Percentiles rank a stretch among this genome's conserved stretches.
phyloP scores from a whole-genome alignment of 2,329 filamentous ascomycete species.

The Alternaria postmessia region DNA sequence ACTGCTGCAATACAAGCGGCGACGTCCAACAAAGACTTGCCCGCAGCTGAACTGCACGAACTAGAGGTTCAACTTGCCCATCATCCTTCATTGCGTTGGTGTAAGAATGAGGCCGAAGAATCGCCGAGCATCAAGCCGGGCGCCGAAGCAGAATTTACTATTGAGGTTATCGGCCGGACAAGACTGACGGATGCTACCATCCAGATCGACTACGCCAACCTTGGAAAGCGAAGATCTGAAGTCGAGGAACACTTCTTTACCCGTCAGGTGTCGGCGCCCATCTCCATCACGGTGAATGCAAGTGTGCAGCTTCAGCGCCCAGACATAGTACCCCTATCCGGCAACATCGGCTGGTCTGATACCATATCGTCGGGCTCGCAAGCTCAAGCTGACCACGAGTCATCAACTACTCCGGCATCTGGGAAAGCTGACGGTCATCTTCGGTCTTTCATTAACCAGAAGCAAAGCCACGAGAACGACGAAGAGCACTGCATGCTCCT shows the following conservation, averaged over 20 bases:
- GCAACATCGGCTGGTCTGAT: conserved; percentile 71
- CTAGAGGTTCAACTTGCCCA: conserved; percentile 80
- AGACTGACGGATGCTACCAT: conserved; percentile 81
- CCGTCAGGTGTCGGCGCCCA: conserved; percentile 78
- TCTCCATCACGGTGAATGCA: conserved; percentile 90
- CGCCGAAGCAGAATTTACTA: conserved; percentile 74
- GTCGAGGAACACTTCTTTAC: conserved; percentile 81
- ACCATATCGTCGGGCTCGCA: not conserved
- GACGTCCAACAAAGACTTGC: conserved; percentile 77
- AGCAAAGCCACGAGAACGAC: conserved; percentile 53
- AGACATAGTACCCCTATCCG: conserved; percentile 78
- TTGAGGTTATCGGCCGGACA: conserved; percentile 86
- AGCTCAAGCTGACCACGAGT: not conserved
- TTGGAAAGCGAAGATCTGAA: conserved; percentile 75
- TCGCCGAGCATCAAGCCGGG: conserved; percentile 70
- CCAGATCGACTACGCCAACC: conserved; percentile 84
- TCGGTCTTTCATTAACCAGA: conserved; percentile 55
- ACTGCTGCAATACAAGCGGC: conserved; percentile 78
- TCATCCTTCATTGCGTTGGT: conserved; percentile 67
- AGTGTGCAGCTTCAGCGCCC: conserved; percentile 83
- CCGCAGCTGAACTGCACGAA: conserved; percentile 82
- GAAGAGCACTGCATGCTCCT: conserved; percentile 78
- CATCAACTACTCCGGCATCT: not conserved
- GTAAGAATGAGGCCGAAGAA: conserved; percentile 57
- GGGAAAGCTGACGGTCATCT: conserved; percentile 53